A percentile compares a stretch with the other conserved stretches of the same genome.
Conservation (phyloP, 805 yeast genomes). For the Ogataea dorogensis region DNA sequence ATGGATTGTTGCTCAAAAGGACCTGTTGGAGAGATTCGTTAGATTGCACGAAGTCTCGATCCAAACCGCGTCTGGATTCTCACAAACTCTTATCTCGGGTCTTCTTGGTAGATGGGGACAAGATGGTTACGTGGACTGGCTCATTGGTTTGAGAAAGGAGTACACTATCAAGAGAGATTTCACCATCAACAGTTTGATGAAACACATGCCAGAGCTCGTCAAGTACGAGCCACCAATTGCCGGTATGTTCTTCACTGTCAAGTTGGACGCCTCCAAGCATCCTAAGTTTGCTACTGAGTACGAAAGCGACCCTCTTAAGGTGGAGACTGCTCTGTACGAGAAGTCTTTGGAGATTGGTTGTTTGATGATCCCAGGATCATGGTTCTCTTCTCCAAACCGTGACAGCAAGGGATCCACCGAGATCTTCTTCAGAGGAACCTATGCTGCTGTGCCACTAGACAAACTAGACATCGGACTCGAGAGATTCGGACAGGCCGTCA, state of each 20-base stretch:
- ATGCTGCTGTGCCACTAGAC: conserved; percentile 79
- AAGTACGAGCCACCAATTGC: conserved; percentile 64
- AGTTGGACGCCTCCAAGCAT: conserved; percentile 74
- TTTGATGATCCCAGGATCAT: conserved; percentile 78
- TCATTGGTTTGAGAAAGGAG: conserved; percentile 74
- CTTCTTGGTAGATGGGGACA: conserved; percentile 88
- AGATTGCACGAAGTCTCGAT: conserved; percentile 78
- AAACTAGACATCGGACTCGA: conserved; percentile 58
- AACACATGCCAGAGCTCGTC: conserved; percentile 52
- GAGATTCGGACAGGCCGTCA: conserved; percentile 65
- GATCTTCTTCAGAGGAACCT: conserved; percentile 82
- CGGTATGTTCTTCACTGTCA: conserved; percentile 82
- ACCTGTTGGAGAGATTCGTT: conserved; percentile 60
- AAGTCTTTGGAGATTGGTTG: conserved; percentile 58
- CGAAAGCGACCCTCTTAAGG: conserved; percentile 56
- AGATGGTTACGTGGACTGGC: conserved; percentile 84
- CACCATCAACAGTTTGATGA: conserved; percentile 71
- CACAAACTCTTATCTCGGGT: conserved; percentile 69
- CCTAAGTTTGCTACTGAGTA: conserved; percentile 65
- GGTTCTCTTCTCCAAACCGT: conserved; percentile 65
- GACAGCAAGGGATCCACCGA: conserved; percentile 43
- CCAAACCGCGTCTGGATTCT: conserved; percentile 79
- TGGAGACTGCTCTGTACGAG: conserved; percentile 65
- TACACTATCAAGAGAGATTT: conserved; percentile 87
- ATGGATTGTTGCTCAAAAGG: conserved; percentile 77